A percentile compares a stretch with the other conserved stretches of the same genome.
Evolutionary conservation across 1,284 basidiomycete genomes (phyloP).

Genomic region (Fomitopsis betulina): DNA sequence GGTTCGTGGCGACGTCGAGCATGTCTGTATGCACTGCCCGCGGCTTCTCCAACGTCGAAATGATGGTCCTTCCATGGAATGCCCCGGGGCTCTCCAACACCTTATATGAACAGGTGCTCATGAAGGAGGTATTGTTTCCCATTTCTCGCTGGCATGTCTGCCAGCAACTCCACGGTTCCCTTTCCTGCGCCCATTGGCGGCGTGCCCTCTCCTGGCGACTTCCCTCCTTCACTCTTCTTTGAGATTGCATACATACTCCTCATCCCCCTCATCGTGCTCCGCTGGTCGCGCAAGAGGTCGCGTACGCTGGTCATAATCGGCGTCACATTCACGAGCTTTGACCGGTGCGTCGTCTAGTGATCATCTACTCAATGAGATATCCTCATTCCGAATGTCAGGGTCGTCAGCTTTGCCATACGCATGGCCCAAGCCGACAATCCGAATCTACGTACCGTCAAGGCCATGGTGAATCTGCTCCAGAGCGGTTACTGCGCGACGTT

Average conservation of each 20-base stretch:
- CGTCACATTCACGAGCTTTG: slow-evolving; percentile 7
- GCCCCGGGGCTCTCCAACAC: no score
- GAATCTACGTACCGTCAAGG: slow-evolving; percentile 11
- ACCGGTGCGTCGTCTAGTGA: slow-evolving; percentile 9
- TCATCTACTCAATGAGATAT: background rate
- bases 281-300: slow-evolving; percentile 5
- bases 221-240: slow-evolving; percentile 13
- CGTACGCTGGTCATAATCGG: slow-evolving; percentile 12
- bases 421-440: slow-evolving; percentile 22
- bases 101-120: no score
- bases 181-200: slow-evolving; percentile 22
- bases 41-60: no score
- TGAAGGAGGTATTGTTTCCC: background rate
- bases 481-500: slow-evolving; percentile 24
- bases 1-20: no score
- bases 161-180: no score
- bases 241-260: slow-evolving; percentile 12
- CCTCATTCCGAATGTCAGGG: slow-evolving; percentile 4
- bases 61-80: no score
- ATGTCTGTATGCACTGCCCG: no score
- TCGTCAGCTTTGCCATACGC: slow-evolving; percentile 24
- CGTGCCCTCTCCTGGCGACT: slow-evolving; percentile 12
- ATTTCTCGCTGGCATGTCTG: background rate
- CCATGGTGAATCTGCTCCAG: slow-evolving; percentile 29
- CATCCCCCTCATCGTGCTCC: slow-evolving; percentile 8